Evolutionary conservation across 1,139 yeast species (phyloP).

Genomic region (Taiozyma onychis): DNA sequence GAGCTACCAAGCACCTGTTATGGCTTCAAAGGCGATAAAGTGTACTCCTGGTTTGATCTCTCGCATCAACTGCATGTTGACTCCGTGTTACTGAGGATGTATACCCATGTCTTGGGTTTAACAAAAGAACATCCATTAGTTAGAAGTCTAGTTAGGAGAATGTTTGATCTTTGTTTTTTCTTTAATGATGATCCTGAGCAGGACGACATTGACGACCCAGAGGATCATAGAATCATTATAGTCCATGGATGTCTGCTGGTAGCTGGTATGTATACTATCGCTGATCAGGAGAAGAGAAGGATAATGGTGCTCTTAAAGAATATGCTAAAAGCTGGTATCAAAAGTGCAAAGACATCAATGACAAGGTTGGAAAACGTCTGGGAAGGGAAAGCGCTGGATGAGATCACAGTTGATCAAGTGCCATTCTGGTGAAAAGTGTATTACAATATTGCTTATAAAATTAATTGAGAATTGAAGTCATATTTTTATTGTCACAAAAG

Average conservation of each 20-base stretch:
- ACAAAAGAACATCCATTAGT: slow-evolving; percentile 37
- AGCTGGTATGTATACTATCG: slow-evolving; percentile 30
- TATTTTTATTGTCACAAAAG: not conserved
- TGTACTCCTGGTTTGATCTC: slow-evolving; percentile 52
- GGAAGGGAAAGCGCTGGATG: not conserved
- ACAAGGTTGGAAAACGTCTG: not conserved
- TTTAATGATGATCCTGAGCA: slow-evolving; percentile 8
- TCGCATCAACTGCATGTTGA: slow-evolving; percentile 48
- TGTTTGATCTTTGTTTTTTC: slow-evolving; percentile 37
- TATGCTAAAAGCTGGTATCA: not conserved
- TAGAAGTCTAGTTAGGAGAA: slow-evolving; percentile 35
- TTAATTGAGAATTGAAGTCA: not conserved
- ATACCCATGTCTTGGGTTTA: slow-evolving; percentile 33
- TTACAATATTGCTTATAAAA: not conserved
- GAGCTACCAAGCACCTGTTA: slow-evolving; percentile 18
- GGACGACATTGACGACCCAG: slow-evolving; percentile 3
- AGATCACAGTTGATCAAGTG: not conserved
- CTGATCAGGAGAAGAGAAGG: slow-evolving; percentile 23
- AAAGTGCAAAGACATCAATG: not conserved
- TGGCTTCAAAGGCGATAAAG: slow-evolving; percentile 22
- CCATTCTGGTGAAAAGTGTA: not conserved
- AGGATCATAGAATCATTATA: slow-evolving; percentile 33
- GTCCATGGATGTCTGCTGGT: slow-evolving; percentile 34
- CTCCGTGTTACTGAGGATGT: slow-evolving; percentile 35
- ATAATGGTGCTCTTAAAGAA: not conserved